A percentile compares a stretch with the other conserved stretches of the same genome.
Evolutionary conservation across 495 filamentous ascomycete species (phyloP).

Genomic region (Penicillium paradoxum): DNA sequence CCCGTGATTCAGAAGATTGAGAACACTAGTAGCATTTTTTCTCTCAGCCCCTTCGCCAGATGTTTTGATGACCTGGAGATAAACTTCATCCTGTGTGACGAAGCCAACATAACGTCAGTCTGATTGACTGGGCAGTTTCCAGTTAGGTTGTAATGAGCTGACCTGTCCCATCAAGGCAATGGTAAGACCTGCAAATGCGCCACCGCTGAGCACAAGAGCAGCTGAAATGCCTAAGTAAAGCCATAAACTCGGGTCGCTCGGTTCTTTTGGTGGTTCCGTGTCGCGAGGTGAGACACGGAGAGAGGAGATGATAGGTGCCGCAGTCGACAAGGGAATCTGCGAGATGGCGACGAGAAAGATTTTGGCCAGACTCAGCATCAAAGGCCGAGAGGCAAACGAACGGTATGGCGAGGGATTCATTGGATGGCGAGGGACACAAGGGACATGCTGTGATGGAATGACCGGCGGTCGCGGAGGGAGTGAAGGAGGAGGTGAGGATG

Average conservation of each 20-base stretch:
- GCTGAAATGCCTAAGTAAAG: conserved; percentile 64
- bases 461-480: neutral
- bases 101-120: conserved; percentile 30
- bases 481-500: neutral
- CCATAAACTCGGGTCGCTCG: conserved; percentile 59
- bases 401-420: conserved; percentile 32
- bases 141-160: conserved; percentile 12
- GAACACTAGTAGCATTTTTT: conserved; percentile 76
- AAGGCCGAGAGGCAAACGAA: conserved; percentile 39
- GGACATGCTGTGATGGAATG: conserved; percentile 4
- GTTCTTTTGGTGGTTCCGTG: conserved; percentile 30
- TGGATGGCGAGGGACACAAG: neutral
- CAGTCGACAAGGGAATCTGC: conserved; percentile 42
- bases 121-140: neutral
- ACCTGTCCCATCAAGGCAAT: conserved; percentile 68
- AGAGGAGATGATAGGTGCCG: conserved; percentile 33
- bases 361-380: conserved; percentile 45
- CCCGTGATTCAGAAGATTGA: conserved; percentile 73
- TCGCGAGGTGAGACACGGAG: conserved; percentile 20
- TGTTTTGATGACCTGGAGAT: conserved; percentile 85
- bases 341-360: conserved; percentile 40
- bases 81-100: conserved; percentile 70
- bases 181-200: conserved; percentile 93
- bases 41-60: conserved; percentile 78
- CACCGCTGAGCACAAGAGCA: conserved; percentile 76